Conservation (phyloP, 2,329 filamentous ascomycete genomes). For the Colletotrichum sp. region DNA sequence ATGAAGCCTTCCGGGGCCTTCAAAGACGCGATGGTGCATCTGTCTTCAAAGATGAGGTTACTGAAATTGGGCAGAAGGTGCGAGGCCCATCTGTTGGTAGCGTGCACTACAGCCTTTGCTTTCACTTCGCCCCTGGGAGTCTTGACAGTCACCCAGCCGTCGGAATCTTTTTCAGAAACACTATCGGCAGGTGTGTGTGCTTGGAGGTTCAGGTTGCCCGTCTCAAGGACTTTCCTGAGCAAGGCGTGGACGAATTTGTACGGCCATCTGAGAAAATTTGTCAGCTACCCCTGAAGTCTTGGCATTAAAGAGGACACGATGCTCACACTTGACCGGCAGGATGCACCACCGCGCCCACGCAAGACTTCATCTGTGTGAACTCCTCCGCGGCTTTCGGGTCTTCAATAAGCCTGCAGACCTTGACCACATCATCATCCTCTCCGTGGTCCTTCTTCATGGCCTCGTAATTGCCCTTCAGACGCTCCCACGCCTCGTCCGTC, state of each 20-base stretch:
- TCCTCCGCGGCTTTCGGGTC: neutral
- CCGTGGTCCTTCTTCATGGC: neutral
- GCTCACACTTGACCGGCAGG: neutral
- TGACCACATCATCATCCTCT: neutral
- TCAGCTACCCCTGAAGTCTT: neutral
- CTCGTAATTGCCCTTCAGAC: neutral
- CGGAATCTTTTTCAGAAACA: neutral
- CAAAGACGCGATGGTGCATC: neutral
- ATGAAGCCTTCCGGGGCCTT: neutral
- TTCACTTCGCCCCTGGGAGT: conserved; percentile 50
- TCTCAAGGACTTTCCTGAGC: neutral
- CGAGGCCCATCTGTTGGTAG: conserved; percentile 59
- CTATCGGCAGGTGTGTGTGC: neutral
- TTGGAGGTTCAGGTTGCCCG: neutral
- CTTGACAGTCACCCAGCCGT: conserved; percentile 40
- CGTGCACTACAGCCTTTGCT: conserved; percentile 58
- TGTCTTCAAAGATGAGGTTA: neutral
- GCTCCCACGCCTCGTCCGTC: neutral
- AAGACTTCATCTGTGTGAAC: neutral
- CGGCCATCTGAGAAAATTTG: neutral
- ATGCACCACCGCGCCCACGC: neutral
- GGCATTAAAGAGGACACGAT: neutral
- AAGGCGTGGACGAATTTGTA: neutral
- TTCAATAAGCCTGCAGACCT: neutral
- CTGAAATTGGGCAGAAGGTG: conserved; percentile 50